Percentiles rank a stretch among this genome's conserved stretches.
phyloP scores from a whole-genome alignment of 1,284 basidiomycete genomes.

The Inonotus hispidus region DNA sequence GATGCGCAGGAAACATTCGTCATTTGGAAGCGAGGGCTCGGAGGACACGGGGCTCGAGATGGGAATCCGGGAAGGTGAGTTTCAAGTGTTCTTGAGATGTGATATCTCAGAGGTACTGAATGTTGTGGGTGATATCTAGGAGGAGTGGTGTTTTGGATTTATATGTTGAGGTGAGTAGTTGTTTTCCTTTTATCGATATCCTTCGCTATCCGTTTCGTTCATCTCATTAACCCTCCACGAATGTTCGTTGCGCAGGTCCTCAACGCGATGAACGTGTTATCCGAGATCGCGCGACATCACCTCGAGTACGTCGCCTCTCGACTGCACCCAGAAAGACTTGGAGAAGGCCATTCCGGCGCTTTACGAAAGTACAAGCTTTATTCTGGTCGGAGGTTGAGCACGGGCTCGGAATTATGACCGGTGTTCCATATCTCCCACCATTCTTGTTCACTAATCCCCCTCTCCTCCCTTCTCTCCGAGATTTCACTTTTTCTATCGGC shows the following conservation, averaged over 20 bases:
- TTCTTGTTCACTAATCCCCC: neutral
- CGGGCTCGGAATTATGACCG: slow-evolving; percentile 4
- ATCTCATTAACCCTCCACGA: neutral
- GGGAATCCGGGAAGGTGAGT: neutral
- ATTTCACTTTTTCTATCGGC: neutral
- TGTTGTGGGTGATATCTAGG: neutral
- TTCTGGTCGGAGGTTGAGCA: neutral
- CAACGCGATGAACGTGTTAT: slow-evolving; percentile 5
- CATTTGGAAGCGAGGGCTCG: neutral
- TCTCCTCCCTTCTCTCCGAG: neutral
- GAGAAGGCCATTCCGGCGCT: neutral
- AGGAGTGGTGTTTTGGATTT: slow-evolving; percentile 1
- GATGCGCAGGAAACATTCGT: neutral
- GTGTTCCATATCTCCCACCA: no score
- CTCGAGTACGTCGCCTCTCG: neutral
- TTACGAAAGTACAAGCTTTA: slow-evolving; percentile 14
- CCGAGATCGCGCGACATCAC: slow-evolving; percentile 5
- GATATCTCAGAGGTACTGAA: neutral
- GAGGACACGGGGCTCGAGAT: neutral
- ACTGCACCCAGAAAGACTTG: neutral
- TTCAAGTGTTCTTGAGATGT: neutral
- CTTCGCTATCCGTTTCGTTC: neutral
- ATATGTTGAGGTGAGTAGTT: slow-evolving; percentile 2
- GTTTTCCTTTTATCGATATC: neutral
- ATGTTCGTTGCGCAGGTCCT: neutral